Evolutionary conservation across 73 alveolate species (phyloP).

Genomic region (Uronychia setigera): DNA sequence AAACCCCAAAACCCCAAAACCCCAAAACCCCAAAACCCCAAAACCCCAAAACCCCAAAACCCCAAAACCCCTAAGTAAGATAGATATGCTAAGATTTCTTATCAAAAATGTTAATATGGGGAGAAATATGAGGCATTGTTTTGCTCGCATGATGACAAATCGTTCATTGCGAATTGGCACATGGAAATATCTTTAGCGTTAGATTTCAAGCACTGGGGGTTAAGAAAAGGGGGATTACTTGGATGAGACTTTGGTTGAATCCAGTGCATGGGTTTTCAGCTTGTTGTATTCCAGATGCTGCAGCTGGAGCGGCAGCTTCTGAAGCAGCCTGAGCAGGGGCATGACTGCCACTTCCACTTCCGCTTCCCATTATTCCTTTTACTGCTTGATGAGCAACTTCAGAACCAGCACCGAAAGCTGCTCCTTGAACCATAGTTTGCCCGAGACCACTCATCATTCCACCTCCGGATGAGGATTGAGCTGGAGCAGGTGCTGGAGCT

Average conservation of each 20-base stretch:
- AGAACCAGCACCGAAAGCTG: conserved; percentile 85
- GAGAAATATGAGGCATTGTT: no score
- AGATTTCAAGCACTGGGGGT: conserved; percentile 53
- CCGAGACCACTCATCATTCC: conserved; percentile 77
- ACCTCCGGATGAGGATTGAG: background rate
- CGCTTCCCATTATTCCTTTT: conserved; percentile 62
- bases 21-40: no score
- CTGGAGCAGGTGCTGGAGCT: background rate
- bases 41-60: no score
- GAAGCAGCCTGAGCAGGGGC: background rate
- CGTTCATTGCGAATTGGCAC: conserved; percentile 43
- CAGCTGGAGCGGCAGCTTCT: background rate
- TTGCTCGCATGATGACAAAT: background rate
- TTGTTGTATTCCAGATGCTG: background rate
- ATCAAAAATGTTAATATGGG: no score
- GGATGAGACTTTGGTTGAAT: conserved; percentile 30
- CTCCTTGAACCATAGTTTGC: conserved; percentile 70
- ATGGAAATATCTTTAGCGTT: conserved; percentile 49
- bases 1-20: no score
- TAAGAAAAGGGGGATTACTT: background rate
- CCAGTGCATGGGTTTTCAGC: conserved; percentile 10
- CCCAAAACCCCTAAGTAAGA: no score
- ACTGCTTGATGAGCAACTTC: conserved; percentile 81
- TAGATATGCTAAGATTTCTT: no score
- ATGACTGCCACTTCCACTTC: conserved; percentile 19